Conservation (phyloP, 1,284 basidiomycete species). For the Tilletia caries region DNA sequence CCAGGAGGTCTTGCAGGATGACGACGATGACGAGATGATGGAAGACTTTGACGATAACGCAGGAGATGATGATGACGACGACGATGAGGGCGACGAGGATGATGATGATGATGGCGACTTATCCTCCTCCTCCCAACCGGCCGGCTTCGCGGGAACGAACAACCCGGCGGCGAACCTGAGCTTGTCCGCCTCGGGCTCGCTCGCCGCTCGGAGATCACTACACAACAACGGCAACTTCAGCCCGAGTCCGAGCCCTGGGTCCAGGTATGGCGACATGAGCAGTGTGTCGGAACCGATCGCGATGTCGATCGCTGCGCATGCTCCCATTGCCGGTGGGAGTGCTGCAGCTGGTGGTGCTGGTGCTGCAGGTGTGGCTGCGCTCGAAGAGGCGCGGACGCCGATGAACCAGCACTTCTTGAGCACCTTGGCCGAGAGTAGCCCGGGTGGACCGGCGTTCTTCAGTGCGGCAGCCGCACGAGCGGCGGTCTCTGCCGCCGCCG, state of each 20-base stretch:
- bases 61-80: neutral
- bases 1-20: conserved; percentile 1
- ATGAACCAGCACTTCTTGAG: conserved; percentile 59
- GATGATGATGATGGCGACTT: neutral
- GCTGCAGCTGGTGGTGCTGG: conserved; percentile 20
- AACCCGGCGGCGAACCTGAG: conserved; percentile 15
- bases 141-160: neutral
- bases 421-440: conserved; percentile 54
- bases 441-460: conserved; percentile 1
- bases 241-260: too few species aligned
- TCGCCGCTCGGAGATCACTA: conserved; percentile 21
- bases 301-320: conserved; percentile 21
- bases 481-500: neutral
- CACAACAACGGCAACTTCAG: neutral
- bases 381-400: conserved; percentile 54
- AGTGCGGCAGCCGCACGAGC: neutral
- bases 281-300: conserved; percentile 16
- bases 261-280: conserved; percentile 20
- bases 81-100: neutral
- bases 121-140: neutral
- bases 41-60: conserved; percentile 13
- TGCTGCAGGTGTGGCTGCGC: conserved; percentile 16
- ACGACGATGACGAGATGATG: conserved; percentile 16
- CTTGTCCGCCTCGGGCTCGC: conserved; percentile 23
- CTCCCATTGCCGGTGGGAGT: conserved; percentile 17